Base-by-base conservation (phyloP, 768 basidiomycete species). In the Termitomyces sp. region DNA sequence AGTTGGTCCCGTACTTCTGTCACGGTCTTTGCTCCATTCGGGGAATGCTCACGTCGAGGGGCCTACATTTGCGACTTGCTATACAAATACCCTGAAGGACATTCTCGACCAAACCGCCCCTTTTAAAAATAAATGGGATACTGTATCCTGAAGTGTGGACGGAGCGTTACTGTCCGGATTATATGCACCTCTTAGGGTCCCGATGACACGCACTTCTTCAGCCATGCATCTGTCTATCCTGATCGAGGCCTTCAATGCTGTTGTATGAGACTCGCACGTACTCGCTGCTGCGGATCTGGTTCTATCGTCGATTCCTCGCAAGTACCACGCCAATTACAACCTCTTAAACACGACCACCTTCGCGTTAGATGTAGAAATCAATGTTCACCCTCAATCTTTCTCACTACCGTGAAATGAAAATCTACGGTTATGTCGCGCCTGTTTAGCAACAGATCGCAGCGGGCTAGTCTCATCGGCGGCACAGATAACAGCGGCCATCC, bases 401-500 rank as follows among this genome's bases (percentile, higher is more conserved):
- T 32, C 30, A 10, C 9, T 9, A 10, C 5, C 30, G 10, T 32
- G 10, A 32, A 32, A 32, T 32, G 10, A 32, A 32, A 32, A 10
- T 32, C 30, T 9, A 9, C 9, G n/a, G n/a, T n/a, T n/a, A n/a
- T 53, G 56, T 42, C 17, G 50, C 7, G n/a, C 34, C 10, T 59
- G 59, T n/a, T 27, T 59, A 14, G 12, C 39, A 21, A 50, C 56
- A 35, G 23, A 53, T 30, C 54, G 35, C 27, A 53, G 25, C 17
- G 59, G 59, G 4, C 9, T 21, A 47, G 58, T 3, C 34, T 23
- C 49, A 52, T n/a, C 21, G 56, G 60, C 16, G 56, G 52, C 14
- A 49, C 48, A 25, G 49, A 65, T 54, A 65, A 64, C 34, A 7
- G 52, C 2, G 66, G 66, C 5, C 54, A 32, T 32, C 30, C 10